A percentile compares a stretch with the other conserved stretches of the same genome.
These are phyloP conservation scores for Cladosporium sp. DNA, from an alignment of 2,329 filamentous ascomycete species.

Conservation along the genomic window DNA sequence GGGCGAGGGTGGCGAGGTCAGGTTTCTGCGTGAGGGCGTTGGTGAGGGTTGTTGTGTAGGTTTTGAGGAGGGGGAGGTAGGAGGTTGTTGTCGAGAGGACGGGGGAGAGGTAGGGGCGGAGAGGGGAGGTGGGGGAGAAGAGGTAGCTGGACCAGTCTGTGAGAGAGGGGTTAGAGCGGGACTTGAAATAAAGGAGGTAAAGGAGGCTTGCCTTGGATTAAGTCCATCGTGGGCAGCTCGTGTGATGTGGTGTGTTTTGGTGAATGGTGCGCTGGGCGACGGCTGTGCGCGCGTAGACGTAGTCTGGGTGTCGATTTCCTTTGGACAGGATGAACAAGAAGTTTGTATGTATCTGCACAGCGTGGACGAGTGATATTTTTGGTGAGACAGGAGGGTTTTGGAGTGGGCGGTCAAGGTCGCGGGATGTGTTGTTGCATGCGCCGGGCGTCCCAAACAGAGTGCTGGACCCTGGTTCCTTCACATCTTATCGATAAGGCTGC, in stretches of 20 bases:
- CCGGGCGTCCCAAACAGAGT: no score
- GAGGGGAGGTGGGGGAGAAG: conserved; percentile 18
- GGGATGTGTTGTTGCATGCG: background rate
- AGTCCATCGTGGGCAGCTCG: conserved; percentile 20
- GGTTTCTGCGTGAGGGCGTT: conserved; percentile 30
- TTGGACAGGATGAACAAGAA: no score
- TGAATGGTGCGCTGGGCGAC: background rate
- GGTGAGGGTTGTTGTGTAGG: conserved; percentile 26
- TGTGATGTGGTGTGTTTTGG: background rate
- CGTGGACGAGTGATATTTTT: background rate
- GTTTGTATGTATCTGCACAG: no score
- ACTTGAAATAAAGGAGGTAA: background rate
- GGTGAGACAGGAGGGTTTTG: background rate
- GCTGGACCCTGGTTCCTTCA: no score
- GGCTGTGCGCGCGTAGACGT: no score
- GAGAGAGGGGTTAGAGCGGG: conserved; percentile 4
- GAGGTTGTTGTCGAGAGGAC: conserved; percentile 11
- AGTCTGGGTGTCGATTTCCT: no score
- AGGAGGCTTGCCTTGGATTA: conserved; percentile 22
- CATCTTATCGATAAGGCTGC: background rate
- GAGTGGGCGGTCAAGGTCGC: background rate
- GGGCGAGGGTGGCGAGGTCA: conserved; percentile 46
- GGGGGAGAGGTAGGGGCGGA: conserved; percentile 14
- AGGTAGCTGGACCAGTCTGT: conserved; percentile 29
- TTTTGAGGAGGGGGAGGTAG: conserved; percentile 15